Percentiles rank a stretch among this genome's conserved stretches.
These are phyloP conservation scores for Arachnopeziza araneosa DNA, from an alignment of 2,329 filamentous ascomycete genomes.

Conservation along the genomic window DNA sequence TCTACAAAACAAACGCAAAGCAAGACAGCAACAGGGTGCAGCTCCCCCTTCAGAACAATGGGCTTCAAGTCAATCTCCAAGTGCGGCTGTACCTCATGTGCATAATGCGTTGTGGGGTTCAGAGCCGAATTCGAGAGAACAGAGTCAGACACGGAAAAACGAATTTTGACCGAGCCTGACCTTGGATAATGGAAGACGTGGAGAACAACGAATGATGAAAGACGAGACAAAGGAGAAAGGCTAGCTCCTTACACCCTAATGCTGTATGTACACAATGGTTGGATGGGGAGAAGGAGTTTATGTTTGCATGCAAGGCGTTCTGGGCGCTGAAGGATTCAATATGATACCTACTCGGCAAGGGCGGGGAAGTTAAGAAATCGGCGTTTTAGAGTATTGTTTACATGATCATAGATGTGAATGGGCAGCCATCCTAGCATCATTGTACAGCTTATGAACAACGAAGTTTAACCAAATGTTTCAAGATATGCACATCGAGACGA, in stretches of 20 bases:
- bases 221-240: not conserved
- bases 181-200: not conserved
- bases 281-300: not conserved
- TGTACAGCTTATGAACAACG: not conserved
- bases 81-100: constrained; percentile 6
- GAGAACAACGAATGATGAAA: not conserved
- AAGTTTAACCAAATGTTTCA: not conserved
- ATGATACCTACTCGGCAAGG: not conserved
- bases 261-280: not conserved
- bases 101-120: constrained; percentile 18
- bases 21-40: constrained; percentile 11
- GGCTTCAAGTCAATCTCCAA: constrained; percentile 10
- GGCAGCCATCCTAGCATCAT: not conserved
- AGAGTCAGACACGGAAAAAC: not conserved
- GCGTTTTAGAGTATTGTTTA: not conserved
- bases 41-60: constrained; percentile 15
- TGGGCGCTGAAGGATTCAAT: not conserved
- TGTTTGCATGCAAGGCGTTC: not conserved
- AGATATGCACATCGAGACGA: too few species aligned
- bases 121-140: not conserved
- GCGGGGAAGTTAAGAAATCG: not conserved
- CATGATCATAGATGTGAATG: not conserved
- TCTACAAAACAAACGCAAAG: constrained; percentile 15
- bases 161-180: not conserved
- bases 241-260: constrained; percentile 1